Evolutionary conservation across 345 rosid genomes (phyloP), one percentile per base, ranked within the genome.

Genomic region (Eucalyptus regnans): DNA sequence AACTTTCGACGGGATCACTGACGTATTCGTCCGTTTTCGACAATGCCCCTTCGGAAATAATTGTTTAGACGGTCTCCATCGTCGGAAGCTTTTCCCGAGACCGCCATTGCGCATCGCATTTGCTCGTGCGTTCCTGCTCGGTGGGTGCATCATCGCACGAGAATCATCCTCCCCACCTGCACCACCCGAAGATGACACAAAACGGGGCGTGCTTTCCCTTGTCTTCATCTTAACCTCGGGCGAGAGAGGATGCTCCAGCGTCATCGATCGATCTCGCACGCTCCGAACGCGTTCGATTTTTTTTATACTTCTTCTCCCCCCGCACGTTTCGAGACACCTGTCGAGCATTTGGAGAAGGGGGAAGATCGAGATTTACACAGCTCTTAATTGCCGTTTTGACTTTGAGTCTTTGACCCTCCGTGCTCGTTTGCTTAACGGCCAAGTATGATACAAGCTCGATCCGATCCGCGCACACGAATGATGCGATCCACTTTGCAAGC

Each of bases 161-260:
- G 76, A 31, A 66, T 15, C 20, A 4, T 66, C 31, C 76, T 31
- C 41, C 18, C 18, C 76, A n/a, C 20, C 41, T 0, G 76, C 76
- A 15, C 76, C 12, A 6, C 5, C 84, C 84, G 4, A 3, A 6
- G 48, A 76, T 3, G 15, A 41, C 48, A 76, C 84, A 41, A 41
- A 76, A 29, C 29, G 6, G 14, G 48, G 48, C 3, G 0, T 1
- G 0, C 83, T 2, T 5, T 31, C 12, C 44, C 83, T 11, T 20
- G 11, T 71, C 46, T 10, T 71, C 1, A 6, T 41, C 48, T 76
- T 41, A 2, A 18, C 5, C 46, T 11, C 31, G 1, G 23, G 12
- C 7, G 48, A 3, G 8, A 41, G 8, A 6, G 15, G 27, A 76
- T 22, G 23, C 48, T 5, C 5, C 68, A 6, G 68, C 12, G 33